Evolutionary conservation across 305 asterid genomes (phyloP), one percentile per base, ranked within the genome.

Genomic region (Fraxinus nigra): DNA sequence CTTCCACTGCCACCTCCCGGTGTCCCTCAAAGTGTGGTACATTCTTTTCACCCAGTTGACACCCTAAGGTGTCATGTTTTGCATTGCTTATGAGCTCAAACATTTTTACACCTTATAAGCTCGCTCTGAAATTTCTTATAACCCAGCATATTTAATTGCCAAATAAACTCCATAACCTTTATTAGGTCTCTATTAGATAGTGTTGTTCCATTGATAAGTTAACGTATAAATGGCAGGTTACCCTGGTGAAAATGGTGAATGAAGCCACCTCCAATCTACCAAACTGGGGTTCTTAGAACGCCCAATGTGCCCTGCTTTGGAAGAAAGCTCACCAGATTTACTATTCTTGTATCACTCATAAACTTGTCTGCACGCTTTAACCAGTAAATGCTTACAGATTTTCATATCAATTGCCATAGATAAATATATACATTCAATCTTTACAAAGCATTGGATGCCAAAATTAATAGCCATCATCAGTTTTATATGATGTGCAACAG

Each of bases 1-100:
- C 97, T 95, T 69, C 16, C 98, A 22, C 69, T 93, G 89, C 98
- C 98, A 33, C 98, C 98, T 73, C 89, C 97, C 33, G 98, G 98
- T 79, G 98, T 95, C 83, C 94, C 98, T 0, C 97, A 88, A 82
- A 95, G 97, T 46, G 98, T 95, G 97, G 98, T 95, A 89, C 51
- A 91, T 34, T 79, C 73, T 35, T 33, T 34, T 9, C 35, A 4
- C 20, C 22, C 6, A n/a, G 13, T 13, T 54, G 24, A 54, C 26
- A n/a, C 11, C 65, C 65, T 54, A 6, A n/a, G 5, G 63, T 5
- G n/a, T 16, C 24, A 6, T n/a, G 65, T 56, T 56, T 56, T 2
- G 13, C 67, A 18, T 56, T 18, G 67, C 28, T 56, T 6, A 18
- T 56, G 28, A 56, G 67, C 28, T 56, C 28, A 7, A 56, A 6